Conservation (phyloP, 1,284 basidiomycete species). For the Tilletia indica region DNA sequence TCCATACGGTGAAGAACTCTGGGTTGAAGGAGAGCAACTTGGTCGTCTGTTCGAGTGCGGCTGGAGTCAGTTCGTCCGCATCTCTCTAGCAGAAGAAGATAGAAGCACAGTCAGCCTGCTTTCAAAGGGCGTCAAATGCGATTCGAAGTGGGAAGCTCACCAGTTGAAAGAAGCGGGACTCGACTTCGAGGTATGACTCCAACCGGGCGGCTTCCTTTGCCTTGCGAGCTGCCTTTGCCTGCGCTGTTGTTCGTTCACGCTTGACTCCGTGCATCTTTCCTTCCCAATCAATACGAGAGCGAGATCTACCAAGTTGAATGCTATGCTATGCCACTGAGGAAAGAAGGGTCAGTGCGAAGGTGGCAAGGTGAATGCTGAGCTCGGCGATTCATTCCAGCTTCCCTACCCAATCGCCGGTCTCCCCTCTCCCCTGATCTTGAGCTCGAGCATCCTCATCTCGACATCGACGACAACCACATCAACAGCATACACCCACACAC, state of each 20-base stretch:
- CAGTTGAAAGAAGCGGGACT: conserved; percentile 33
- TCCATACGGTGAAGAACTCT: conserved; percentile 54
- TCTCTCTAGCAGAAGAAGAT: conserved; percentile 1
- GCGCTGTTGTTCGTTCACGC: conserved; percentile 26
- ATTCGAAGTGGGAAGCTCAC: conserved; percentile 4
- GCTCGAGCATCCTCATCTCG: conserved; percentile 5
- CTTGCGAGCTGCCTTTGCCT: conserved; percentile 37
- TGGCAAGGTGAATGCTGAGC: no score
- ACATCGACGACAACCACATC: conserved; percentile 2
- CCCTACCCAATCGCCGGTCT: no score
- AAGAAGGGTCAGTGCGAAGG: no score
- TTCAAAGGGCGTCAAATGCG: neutral
- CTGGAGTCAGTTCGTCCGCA: neutral
- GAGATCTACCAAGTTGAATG: no score
- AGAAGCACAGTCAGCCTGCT: neutral
- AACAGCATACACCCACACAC: neutral
- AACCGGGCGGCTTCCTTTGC: conserved; percentile 43
- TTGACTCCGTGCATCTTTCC: conserved; percentile 28
- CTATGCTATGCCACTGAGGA: no score
- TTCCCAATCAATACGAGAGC: no score
- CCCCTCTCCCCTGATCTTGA: neutral
- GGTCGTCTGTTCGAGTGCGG: conserved; percentile 39
- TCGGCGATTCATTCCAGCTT: no score
- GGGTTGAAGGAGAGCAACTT: conserved; percentile 48
- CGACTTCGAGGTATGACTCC: conserved; percentile 33